A percentile compares a stretch with the other conserved stretches of the same genome.
Evolutionary conservation across 345 rosid species (phyloP).

Genomic region (Salix suchowensis): DNA sequence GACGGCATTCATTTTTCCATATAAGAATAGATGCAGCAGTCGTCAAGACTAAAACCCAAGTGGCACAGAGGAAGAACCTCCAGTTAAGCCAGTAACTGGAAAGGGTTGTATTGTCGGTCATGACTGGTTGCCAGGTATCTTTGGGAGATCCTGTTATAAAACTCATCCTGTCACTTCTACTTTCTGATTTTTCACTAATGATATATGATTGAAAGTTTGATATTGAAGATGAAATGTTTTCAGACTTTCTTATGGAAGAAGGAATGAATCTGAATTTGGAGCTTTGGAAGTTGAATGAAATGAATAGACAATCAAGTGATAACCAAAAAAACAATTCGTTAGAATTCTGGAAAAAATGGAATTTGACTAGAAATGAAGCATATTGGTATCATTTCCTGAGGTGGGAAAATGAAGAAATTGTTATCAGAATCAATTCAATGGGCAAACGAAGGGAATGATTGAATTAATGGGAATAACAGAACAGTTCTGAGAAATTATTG

Average conservation of each 20-base stretch:
- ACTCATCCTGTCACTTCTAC: conserved; percentile 35
- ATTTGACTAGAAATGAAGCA: not conserved
- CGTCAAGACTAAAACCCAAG: conserved; percentile 45
- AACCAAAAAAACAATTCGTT: not conserved
- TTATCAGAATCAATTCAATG: not conserved
- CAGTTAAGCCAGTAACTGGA: conserved; percentile 83
- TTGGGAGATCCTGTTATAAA: conserved; percentile 33
- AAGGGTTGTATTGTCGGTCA: conserved; percentile 55
- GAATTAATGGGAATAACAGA: not conserved
- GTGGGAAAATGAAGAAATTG: not conserved
- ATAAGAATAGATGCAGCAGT: conserved; percentile 44
- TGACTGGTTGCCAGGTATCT: conserved; percentile 59
- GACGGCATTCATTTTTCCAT: conserved; percentile 55
- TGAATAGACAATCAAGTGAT: not conserved
- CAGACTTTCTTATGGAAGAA: not conserved
- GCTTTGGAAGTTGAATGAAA: not conserved
- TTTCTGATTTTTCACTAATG: conserved; percentile 4
- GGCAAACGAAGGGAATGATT: not conserved
- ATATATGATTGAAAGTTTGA: not conserved
- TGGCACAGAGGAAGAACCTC: conserved; percentile 74
- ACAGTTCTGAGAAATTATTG: conserved; percentile 2
- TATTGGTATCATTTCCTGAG: not conserved
- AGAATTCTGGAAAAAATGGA: not conserved
- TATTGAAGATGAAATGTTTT: not conserved
- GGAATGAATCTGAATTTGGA: not conserved